Evolutionary conservation across 176 grass and related monocot genomes (phyloP).

Genomic region (Elymus sibiricus): DNA sequence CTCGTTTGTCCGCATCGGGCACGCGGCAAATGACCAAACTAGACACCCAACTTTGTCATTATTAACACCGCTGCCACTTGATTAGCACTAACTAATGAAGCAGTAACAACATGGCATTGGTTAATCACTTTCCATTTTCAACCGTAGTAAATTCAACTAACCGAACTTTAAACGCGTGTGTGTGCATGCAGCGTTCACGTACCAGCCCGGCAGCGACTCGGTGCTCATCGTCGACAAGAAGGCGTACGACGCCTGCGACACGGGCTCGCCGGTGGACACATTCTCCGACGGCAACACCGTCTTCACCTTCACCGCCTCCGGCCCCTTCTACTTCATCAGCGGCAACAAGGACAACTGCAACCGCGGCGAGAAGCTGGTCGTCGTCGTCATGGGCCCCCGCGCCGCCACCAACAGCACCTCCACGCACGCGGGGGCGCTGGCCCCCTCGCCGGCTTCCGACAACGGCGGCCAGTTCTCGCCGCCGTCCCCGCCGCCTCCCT

Average conservation of each 20-base stretch:
- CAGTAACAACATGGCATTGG: too few species aligned
- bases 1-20: neutral
- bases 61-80: too few species aligned
- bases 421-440: neutral
- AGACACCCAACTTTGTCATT: neutral
- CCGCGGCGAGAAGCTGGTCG: slow-evolving; percentile 65
- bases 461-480: slow-evolving; percentile 12
- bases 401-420: slow-evolving; percentile 8
- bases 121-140: neutral
- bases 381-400: slow-evolving; percentile 63
- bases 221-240: slow-evolving; percentile 66
- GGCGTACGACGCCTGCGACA: slow-evolving; percentile 60
- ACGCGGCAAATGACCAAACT: neutral
- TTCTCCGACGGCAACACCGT: slow-evolving; percentile 84
- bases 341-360: slow-evolving; percentile 83
- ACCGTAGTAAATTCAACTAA: neutral
- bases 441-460: slow-evolving; percentile 11
- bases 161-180: neutral
- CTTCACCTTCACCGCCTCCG: slow-evolving; percentile 76
- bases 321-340: slow-evolving; percentile 85
- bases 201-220: slow-evolving; percentile 65
- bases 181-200: slow-evolving; percentile 52
- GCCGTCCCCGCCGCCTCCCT: slow-evolving; percentile 23
- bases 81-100: too few species aligned
- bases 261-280: slow-evolving; percentile 35